Conservation (phyloP, 2,329 filamentous ascomycete genomes). For the Trichothecium sympodiale region DNA sequence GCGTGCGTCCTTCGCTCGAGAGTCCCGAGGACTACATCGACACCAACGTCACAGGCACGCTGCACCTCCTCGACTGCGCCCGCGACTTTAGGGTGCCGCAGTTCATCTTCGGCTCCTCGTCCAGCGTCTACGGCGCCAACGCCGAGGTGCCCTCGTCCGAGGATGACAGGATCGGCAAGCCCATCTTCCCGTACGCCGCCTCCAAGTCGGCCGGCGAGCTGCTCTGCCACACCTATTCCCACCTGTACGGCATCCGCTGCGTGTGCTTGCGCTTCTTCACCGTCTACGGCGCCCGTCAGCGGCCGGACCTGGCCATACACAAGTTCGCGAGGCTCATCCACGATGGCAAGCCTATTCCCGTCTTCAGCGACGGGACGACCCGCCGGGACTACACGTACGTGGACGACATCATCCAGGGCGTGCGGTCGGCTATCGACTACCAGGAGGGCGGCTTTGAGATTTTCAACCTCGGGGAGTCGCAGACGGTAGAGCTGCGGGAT, state of each 20-base stretch:
- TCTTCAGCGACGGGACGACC: conserved; percentile 12
- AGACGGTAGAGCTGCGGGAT: conserved; percentile 10
- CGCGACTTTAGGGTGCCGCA: conserved; percentile 10
- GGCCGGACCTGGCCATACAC: conserved; percentile 13
- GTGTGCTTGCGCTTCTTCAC: conserved; percentile 14
- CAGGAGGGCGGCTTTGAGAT: conserved; percentile 8
- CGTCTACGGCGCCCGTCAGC: conserved; percentile 13
- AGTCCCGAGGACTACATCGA: conserved; percentile 10
- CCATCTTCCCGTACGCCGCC: conserved; percentile 18
- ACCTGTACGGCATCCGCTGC: conserved; percentile 14
- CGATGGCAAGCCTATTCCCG: conserved; percentile 11
- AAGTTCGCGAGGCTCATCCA: conserved; percentile 12
- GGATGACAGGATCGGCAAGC: conserved; percentile 7
- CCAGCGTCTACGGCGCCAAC: conserved; percentile 12
- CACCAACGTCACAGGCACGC: conserved; percentile 12
- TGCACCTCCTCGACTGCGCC: conserved; percentile 13
- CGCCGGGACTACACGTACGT: conserved; percentile 14
- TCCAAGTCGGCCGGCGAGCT: conserved; percentile 23
- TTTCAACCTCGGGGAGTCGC: conserved; percentile 13
- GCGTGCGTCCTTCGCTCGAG: conserved; percentile 11
- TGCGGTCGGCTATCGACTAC: conserved; percentile 11
- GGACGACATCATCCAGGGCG: conserved; percentile 13
- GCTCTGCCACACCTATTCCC: conserved; percentile 22
- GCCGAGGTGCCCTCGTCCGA: conserved; percentile 12
- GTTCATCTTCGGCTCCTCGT: conserved; percentile 13